Evolutionary conservation across 768 basidiomycete species (phyloP).

Genomic region (Lentinula sp.): DNA sequence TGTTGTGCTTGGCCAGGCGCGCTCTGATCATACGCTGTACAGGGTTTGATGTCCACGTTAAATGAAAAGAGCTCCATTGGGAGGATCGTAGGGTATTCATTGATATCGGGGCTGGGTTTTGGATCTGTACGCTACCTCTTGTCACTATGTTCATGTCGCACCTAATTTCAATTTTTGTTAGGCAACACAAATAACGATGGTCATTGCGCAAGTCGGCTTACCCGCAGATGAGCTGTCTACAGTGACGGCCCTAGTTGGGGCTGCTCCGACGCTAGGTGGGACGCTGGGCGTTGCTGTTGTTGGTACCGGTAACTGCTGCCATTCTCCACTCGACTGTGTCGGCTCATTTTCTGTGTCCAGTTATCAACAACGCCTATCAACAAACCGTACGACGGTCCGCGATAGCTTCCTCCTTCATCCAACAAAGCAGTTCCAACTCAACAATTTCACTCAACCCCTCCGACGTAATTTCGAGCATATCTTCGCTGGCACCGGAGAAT

Average conservation of each 20-base stretch:
- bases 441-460: slow-evolving; percentile 14
- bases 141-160: background rate
- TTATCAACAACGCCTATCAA: slow-evolving; percentile 19
- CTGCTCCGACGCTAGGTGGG: slow-evolving; percentile 16
- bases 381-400: slow-evolving; percentile 2
- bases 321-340: background rate
- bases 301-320: slow-evolving; percentile 13
- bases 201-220: slow-evolving; percentile 19
- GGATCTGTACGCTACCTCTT: slow-evolving; percentile 14
- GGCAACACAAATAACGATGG: slow-evolving; percentile 17
- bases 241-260: slow-evolving; percentile 17
- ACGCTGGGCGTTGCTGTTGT: slow-evolving; percentile 20
- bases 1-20: background rate
- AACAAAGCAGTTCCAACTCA: background rate
- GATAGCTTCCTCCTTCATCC: background rate
- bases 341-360: slow-evolving; percentile 3
- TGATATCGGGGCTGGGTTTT: slow-evolving; percentile 18
- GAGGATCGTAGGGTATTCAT: slow-evolving; percentile 15
- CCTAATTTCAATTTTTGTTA: background rate
- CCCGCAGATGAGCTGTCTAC: slow-evolving; percentile 17
- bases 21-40: background rate
- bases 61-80: slow-evolving; percentile 16
- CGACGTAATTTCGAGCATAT: slow-evolving; percentile 13
- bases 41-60: slow-evolving; percentile 19
- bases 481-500: slow-evolving; percentile 6